Evolutionary conservation across 2,329 filamentous ascomycete genomes (phyloP), one percentile per base, ranked within the genome.

Genomic region (Sphaerostilbella broomeana): DNA sequence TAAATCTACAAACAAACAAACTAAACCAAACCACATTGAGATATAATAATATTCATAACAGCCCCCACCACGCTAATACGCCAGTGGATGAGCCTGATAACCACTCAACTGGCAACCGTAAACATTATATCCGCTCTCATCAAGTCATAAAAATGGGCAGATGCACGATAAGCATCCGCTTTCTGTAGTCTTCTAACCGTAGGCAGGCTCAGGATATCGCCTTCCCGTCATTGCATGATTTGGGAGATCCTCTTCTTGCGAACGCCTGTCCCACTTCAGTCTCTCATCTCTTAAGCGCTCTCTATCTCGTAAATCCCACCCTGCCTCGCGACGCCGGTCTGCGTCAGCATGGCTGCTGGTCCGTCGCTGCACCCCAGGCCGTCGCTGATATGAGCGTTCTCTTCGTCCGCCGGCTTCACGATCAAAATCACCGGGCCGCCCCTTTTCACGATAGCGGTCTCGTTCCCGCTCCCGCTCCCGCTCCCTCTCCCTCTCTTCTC

Each of bases 341-440:
- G 65, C 57, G 43, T 73, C 70, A 17, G 68, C 66, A 43, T 72
- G 69, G 48, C 69, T 73, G 54, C 69, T 72, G 3, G 70, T 68
- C 30, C 70, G 57, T 32, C 68, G 59, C 19, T 64, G 56, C 11
- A 57, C 50, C 2, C 67, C 66, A 2, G 66, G 61, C n/a, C 67
- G 60, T 20, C 60, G 53, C 10, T 62, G 50, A 45, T 67, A 62
- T 18, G 43, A 49, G 21, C 55, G 54, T 6, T 61, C 60, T 30
- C 61, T 58, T 35, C 57, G 50, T 24, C 47, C 44, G 15, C 50
- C 47, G 1, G 51, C 41, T 12, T 61, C 61, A 5, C 50, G 50
- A 6, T 61, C 56, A 5, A 52, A 45, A 31, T 64, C 57, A 11
- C 57, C 47, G 6, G 54, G 57, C 3, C 59, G 56, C 12, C 60